Percentiles rank a stretch among this genome's conserved stretches.
These are phyloP conservation scores for Rhypophila decipiens DNA, from an alignment of 495 filamentous ascomycete species.

Conservation along the genomic window DNA sequence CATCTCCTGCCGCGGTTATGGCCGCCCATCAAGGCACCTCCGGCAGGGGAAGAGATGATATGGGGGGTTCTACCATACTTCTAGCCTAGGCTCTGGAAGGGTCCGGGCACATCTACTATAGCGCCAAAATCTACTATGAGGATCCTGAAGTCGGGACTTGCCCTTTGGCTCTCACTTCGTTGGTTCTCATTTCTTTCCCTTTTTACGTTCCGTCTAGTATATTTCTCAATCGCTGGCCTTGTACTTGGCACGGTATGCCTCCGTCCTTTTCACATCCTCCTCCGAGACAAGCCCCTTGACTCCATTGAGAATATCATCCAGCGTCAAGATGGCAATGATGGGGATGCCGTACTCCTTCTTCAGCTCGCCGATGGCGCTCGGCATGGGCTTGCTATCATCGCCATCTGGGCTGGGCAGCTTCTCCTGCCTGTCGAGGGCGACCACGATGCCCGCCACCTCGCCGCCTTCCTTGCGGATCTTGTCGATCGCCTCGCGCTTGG, in stretches of 20 bases:
- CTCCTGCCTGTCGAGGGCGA: slow-evolving; percentile 86
- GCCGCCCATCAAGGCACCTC: too few relatives aligned
- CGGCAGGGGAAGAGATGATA: too few relatives aligned
- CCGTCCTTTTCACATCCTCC: slow-evolving; percentile 61
- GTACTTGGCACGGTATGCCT: slow-evolving; percentile 75
- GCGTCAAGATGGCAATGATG: slow-evolving; percentile 49
- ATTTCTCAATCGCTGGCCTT: slow-evolving; percentile 48
- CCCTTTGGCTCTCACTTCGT: too few relatives aligned
- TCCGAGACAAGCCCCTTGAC: slow-evolving; percentile 45
- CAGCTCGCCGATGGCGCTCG: slow-evolving; percentile 75
- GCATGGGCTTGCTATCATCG: slow-evolving; percentile 44
- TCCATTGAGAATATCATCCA: slow-evolving; percentile 76
- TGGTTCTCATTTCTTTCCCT: neutral
- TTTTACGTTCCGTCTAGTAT: too few relatives aligned
- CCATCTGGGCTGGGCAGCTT: slow-evolving; percentile 53
- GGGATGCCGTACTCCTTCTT: slow-evolving; percentile 58
- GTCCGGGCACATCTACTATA: too few relatives aligned
- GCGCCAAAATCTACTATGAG: too few relatives aligned
- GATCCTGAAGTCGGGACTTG: too few relatives aligned
- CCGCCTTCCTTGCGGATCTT: slow-evolving; percentile 80
- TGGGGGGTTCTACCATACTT: too few relatives aligned
- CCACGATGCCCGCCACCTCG: slow-evolving; percentile 72
- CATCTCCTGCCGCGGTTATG: too few relatives aligned
- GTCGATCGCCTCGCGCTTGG: slow-evolving; percentile 80
- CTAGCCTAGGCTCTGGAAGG: too few relatives aligned